Percentiles rank a stretch among this genome's conserved stretches.
These are phyloP conservation scores for Rhizopogon roseolus DNA, from an alignment of 768 basidiomycete genomes.

Conservation along the genomic window DNA sequence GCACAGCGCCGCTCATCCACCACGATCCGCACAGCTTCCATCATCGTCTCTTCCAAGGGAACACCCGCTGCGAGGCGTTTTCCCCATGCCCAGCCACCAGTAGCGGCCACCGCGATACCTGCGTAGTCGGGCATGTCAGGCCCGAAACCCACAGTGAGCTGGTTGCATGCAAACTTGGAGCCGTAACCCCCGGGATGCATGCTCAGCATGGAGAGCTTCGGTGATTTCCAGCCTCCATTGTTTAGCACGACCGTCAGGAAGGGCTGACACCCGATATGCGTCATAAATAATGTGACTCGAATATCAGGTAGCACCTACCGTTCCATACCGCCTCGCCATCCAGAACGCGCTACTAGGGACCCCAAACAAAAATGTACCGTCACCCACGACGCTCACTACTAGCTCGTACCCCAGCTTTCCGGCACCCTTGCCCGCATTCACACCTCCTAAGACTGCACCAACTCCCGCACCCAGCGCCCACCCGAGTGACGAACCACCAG, in stretches of 20 bases:
- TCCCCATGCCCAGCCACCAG: slow-evolving; percentile 64
- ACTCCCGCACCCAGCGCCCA: slow-evolving; percentile 65
- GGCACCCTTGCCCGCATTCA: slow-evolving; percentile 16
- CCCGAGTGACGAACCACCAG: slow-evolving; percentile 64
- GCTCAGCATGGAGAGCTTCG: slow-evolving; percentile 59
- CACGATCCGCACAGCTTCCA: slow-evolving; percentile 53
- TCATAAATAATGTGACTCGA: not conserved
- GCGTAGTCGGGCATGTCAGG: slow-evolving; percentile 57
- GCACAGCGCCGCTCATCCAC: slow-evolving; percentile 57
- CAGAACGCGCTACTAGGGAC: slow-evolving; percentile 65
- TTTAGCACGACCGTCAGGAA: slow-evolving; percentile 69
- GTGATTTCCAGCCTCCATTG: slow-evolving; percentile 69
- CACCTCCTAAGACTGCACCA: slow-evolving; percentile 48
- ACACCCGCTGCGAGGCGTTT: slow-evolving; percentile 25
- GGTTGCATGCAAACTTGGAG: slow-evolving; percentile 35
- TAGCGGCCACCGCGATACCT: slow-evolving; percentile 62
- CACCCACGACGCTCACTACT: slow-evolving; percentile 57
- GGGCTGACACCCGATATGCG: slow-evolving; percentile 34
- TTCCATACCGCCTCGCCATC: slow-evolving; percentile 67
- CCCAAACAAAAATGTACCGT: slow-evolving; percentile 65
- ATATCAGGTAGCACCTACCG: slow-evolving; percentile 36
- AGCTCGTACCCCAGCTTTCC: slow-evolving; percentile 40
- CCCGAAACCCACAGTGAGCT: slow-evolving; percentile 62
- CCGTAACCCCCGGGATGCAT: slow-evolving; percentile 60
- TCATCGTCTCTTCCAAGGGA: slow-evolving; percentile 28